phyloP scores from a whole-genome alignment of 1,139 yeast species.

The Blastobotrys buckinghamii region DNA sequence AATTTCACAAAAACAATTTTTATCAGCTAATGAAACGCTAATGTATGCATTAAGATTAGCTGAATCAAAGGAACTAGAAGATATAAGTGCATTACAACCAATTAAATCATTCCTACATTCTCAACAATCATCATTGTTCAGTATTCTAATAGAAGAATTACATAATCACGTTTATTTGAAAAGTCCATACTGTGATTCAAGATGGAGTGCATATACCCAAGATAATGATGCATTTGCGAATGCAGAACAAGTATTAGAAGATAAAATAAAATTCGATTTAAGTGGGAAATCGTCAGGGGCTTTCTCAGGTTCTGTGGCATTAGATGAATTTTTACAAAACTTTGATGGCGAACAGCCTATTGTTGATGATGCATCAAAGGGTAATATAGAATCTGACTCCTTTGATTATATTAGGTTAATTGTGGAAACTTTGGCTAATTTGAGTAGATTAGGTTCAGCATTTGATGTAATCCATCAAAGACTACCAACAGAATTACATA shows the following conservation, averaged over 20 bases:
- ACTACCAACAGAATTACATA: conserved; percentile 44
- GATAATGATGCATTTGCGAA: conserved; percentile 25
- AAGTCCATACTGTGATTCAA: conserved; percentile 34
- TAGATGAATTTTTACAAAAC: conserved; percentile 42
- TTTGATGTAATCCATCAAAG: conserved; percentile 49
- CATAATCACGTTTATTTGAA: conserved; percentile 68
- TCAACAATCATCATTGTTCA: conserved; percentile 60
- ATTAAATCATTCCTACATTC: conserved; percentile 52
- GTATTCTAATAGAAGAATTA: conserved; percentile 70
- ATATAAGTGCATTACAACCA: conserved; percentile 53
- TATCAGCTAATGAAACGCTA: conserved; percentile 61
- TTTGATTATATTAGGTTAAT: conserved; percentile 52
- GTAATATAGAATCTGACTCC: conserved; percentile 43
- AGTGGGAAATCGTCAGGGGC: conserved; percentile 24
- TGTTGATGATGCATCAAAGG: conserved; percentile 25
- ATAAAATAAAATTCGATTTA: conserved; percentile 28
- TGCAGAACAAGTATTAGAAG: conserved; percentile 29
- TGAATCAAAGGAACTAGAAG: conserved; percentile 55
- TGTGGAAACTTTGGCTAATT: conserved; percentile 52
- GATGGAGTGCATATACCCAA: conserved; percentile 32
- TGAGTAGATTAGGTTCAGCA: conserved; percentile 60
- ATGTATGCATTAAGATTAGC: conserved; percentile 52
- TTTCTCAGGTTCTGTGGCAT: conserved; percentile 24
- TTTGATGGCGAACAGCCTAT: conserved; percentile 21
- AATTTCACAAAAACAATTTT: conserved; percentile 61